Percentiles rank a stretch among this genome's conserved stretches.
phyloP scores from a whole-genome alignment of 2,329 filamentous ascomycete genomes.

The Sporothrix brunneoviolacea region DNA sequence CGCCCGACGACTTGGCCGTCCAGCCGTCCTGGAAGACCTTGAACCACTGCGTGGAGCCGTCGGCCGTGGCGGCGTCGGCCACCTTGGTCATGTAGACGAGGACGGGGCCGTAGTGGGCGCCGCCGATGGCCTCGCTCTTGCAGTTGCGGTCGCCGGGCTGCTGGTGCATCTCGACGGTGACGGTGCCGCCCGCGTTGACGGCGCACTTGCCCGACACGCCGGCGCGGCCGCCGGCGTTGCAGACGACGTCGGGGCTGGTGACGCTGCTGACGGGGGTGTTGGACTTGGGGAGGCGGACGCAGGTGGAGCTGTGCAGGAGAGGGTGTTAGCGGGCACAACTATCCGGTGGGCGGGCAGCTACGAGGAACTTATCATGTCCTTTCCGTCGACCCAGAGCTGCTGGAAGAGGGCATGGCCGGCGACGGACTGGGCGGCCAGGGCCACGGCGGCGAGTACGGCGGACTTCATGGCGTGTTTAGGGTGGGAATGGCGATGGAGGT shows the following conservation, averaged over 20 bases:
- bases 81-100: conserved; percentile 44
- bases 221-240: conserved; percentile 35
- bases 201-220: conserved; percentile 35
- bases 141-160: conserved; percentile 37
- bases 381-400: conserved; percentile 40
- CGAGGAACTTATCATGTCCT: conserved; percentile 34
- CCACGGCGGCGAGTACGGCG: not conserved
- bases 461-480: no score
- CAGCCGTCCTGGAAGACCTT: conserved; percentile 44
- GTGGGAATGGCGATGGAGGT: no score
- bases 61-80: conserved; percentile 36
- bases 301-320: conserved; percentile 30
- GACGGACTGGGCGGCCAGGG: conserved; percentile 29
- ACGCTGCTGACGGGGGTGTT: conserved; percentile 47
- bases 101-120: conserved; percentile 45
- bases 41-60: conserved; percentile 41
- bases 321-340: conserved; percentile 9
- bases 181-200: conserved; percentile 39
- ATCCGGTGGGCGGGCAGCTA: no score
- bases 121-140: conserved; percentile 42
- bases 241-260: conserved; percentile 35
- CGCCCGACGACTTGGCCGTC: conserved; percentile 28
- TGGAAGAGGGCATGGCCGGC: conserved; percentile 47
- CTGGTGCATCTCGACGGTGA: conserved; percentile 53
- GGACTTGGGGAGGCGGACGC: conserved; percentile 40